Evolutionary conservation across 495 filamentous ascomycete genomes (phyloP).

Genomic region (Corynascus novoguineensis): DNA sequence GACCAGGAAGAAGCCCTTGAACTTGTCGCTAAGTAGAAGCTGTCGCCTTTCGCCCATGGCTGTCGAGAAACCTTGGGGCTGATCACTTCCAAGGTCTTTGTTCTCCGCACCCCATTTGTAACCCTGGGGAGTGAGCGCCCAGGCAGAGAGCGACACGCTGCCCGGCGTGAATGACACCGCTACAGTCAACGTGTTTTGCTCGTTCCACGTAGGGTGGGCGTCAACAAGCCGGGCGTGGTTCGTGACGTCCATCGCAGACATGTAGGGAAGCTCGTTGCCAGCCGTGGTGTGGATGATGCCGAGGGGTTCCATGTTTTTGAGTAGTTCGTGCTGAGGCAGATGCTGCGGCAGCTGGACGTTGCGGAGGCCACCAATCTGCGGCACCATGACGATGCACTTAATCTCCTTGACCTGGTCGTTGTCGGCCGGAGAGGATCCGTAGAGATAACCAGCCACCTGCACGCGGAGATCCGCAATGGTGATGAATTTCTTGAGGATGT

Average conservation of each 20-base stretch:
- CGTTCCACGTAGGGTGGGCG: conserved; percentile 77
- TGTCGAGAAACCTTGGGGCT: conserved; percentile 88
- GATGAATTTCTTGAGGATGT: conserved; percentile 97
- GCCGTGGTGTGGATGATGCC: conserved; percentile 94
- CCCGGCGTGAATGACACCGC: conserved; percentile 98
- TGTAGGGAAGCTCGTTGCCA: conserved; percentile 90
- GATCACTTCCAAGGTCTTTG: conserved; percentile 82
- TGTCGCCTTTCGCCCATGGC: conserved; percentile 94
- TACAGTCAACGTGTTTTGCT: conserved; percentile 86
- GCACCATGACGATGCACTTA: conserved; percentile 92
- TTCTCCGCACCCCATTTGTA: conserved; percentile 98
- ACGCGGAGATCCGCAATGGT: conserved; percentile 94
- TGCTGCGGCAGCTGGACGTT: conserved; percentile 90
- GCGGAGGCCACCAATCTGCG: conserved; percentile 90
- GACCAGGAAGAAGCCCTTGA: conserved; percentile 90
- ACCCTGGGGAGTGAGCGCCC: conserved; percentile 81
- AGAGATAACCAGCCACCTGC: conserved; percentile 93
- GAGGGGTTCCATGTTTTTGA: conserved; percentile 81
- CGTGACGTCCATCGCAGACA: conserved; percentile 91
- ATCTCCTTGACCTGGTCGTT: conserved; percentile 97
- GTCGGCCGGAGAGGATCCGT: conserved; percentile 86
- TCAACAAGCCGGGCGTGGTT: conserved; percentile 87
- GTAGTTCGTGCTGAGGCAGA: conserved; percentile 87
- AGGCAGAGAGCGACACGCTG: conserved; percentile 89
- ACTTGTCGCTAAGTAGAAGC: conserved; percentile 82